Base-by-base conservation (phyloP, 2,329 filamentous ascomycete genomes). In the Biscogniauxia sp. region DNA sequence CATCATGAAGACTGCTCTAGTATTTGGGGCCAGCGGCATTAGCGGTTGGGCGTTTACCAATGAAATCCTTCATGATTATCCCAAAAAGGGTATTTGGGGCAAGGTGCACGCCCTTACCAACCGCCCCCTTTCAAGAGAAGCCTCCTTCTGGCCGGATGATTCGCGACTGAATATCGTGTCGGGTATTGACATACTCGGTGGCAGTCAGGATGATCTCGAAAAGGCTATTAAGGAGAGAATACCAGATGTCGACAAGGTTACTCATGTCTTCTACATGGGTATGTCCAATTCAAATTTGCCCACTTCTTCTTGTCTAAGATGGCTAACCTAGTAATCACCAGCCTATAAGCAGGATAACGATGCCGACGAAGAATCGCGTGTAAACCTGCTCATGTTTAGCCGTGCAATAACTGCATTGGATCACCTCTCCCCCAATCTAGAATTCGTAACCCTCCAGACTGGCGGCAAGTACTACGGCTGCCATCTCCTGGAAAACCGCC, bases 1-100 rank as follows among this genome's bases (percentile, higher is more conserved):
- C 15, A 45, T 45, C 37, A 45, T 45, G 37, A 56, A 60, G 32
- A 25, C 55, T 20, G 50, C 49, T 13, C 51, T 58, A 28, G 51
- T 61, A 25, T 56, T 56, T 45, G 79, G 79, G 41, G 79, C 78
- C 53, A 79, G 77, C 62, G 80, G 79, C n/a, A 79, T 82, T 56
- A 77, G 78, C 2, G 80, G 80, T 45, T 82, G 80, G 80, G 76
- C 80, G 6, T 76, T 82, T 56, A 77, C 79, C 17, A 82, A 80
- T 56, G 74, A 78, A 56, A 78, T 82, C 49, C 69, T 82, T 13
- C 69, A 78, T 52, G 77, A 73, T 56, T 82, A 81, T 60, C 80
- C 80, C 3, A 73, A 70, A 20, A 73, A 75, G n/a, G 74, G 76
- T 57, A 72, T 69, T 3, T 82, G 80, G 65, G 73, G 66, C 23